Base-by-base conservation (phyloP, 345 rosid species). In the Lepidium africanum region DNA sequence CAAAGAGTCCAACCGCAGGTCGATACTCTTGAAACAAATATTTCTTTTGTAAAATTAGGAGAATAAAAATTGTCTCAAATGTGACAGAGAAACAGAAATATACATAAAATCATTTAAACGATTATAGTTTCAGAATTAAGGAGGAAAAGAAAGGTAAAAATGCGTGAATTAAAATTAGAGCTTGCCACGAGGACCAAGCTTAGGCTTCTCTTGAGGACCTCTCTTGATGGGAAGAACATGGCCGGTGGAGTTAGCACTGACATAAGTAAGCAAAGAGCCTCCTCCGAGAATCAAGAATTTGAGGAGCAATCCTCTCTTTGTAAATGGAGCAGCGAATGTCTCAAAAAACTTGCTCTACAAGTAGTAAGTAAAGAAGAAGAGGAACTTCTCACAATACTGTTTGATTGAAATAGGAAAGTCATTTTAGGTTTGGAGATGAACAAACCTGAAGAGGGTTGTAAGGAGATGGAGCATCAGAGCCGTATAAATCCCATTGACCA, bases 401-500 rank as follows among this genome's bases (percentile, higher is more conserved):
- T 54, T 35, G 38, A 7, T 25, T 14, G 25, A 42, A 51, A 33
- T 47, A 35, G 3, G 41, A 17, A 43, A 16, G 10, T 15, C 19
- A 61, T 10, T 15, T 4, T 51, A 43, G 12, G 59, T 40, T 33
- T 8, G 32, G 33, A 59, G 66, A 23, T 53, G 17, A 9, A 9
- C 1, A 4, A 21, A 91, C 97, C 99, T 88, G 99, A 37, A 94
- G 97, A 75, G 97, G 3, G 82, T 90, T 94, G 88, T 88, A 88
- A 0, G 99, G 96, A 30, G 99, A 94, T 70, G 99, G 95, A 32
- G 96, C 92, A 79, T 90, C 99, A n/a, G 97, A 94, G n/a, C 96
- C 97, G 58, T 91, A 91, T 81, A 91, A 58, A 60, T 94, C 99
- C 95, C 99, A 94, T 66, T 87, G 92, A 6, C 97, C 92, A 9